phyloP scores from a whole-genome alignment of 2,329 filamentous ascomycete genomes.

The Didymella pomorum region DNA sequence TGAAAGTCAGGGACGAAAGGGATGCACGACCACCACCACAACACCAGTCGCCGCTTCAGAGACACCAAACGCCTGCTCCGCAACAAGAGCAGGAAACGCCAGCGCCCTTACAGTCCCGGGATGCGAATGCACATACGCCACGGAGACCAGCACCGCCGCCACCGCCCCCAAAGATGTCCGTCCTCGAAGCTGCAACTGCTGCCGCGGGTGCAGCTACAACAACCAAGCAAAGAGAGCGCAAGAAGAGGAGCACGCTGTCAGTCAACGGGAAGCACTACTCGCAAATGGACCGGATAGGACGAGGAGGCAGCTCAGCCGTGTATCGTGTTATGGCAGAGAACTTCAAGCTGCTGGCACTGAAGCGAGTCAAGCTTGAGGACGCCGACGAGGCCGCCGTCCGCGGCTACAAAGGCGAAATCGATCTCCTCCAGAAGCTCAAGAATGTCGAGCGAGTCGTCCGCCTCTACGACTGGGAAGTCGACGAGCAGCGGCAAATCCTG shows the following conservation, averaged over 20 bases:
- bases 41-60: conserved; percentile 42
- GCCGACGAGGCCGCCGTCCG: conserved; percentile 83
- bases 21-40: conserved; percentile 33
- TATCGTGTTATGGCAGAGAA: conserved; percentile 98
- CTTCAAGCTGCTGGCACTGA: conserved; percentile 92
- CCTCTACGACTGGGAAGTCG: conserved; percentile 91
- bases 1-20: conserved; percentile 44
- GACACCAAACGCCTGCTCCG: conserved; percentile 43
- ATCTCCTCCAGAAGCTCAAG: conserved; percentile 80
- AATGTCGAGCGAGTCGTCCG: conserved; percentile 90
- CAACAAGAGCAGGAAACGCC: conserved; percentile 53
- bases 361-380: conserved; percentile 89
- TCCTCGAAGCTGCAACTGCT: conserved; percentile 88
- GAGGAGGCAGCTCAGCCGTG: conserved; percentile 91
- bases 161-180: conserved; percentile 96
- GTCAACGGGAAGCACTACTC: conserved; percentile 94
- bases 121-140: conserved; percentile 75
- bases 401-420: conserved; percentile 95
- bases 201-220: conserved; percentile 77
- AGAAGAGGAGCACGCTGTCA: conserved; percentile 81
- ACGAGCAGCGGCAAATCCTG: conserved; percentile 87
- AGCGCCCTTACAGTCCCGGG: conserved; percentile 61
- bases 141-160: conserved; percentile 77
- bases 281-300: conserved; percentile 86
- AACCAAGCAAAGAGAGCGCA: conserved; percentile 72